Evolutionary conservation across 257 asterid species (phyloP).

Genomic region (Nicotiana benthamiana): DNA sequence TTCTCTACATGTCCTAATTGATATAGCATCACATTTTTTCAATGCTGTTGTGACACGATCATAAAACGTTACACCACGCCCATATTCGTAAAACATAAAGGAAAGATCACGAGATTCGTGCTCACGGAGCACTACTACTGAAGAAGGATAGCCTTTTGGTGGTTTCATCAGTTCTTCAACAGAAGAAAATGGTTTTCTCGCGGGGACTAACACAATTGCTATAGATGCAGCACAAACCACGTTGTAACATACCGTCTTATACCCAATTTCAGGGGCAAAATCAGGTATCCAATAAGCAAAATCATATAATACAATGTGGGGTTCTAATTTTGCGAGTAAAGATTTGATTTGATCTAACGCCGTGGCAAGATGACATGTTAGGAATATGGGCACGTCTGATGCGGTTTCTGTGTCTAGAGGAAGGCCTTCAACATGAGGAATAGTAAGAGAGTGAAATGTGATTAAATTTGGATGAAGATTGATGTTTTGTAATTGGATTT

Average conservation of each 20-base stretch:
- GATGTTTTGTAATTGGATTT: constrained; percentile 30
- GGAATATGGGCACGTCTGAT: constrained; percentile 53
- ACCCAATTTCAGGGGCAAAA: constrained; percentile 41
- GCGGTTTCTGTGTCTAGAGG: constrained; percentile 76
- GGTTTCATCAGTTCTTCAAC: constrained; percentile 48
- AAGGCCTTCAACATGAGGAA: constrained; percentile 62
- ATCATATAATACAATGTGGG: constrained; percentile 57
- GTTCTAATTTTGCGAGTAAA: constrained; percentile 29
- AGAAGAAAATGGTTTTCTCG: constrained; percentile 21
- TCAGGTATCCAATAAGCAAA: constrained; percentile 64
- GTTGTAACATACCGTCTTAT: constrained; percentile 55
- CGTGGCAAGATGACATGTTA: constrained; percentile 40
- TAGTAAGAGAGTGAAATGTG: constrained; percentile 33
- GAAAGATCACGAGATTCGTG: constrained; percentile 42
- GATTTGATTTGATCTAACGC: constrained; percentile 79
- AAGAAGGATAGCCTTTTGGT: constrained; percentile 55
- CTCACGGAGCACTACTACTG: constrained; percentile 37
- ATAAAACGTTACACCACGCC: constrained; percentile 34
- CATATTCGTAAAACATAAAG: constrained; percentile 42
- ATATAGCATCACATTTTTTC: constrained; percentile 49
- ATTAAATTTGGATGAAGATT: constrained; percentile 39
- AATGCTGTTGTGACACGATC: constrained; percentile 40
- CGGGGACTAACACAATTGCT: constrained; percentile 58
- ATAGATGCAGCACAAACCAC: constrained; percentile 55
- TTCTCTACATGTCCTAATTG: constrained; percentile 61